Base-by-base conservation (phyloP, 2,329 filamentous ascomycete genomes). In the Alternaria viburni region DNA sequence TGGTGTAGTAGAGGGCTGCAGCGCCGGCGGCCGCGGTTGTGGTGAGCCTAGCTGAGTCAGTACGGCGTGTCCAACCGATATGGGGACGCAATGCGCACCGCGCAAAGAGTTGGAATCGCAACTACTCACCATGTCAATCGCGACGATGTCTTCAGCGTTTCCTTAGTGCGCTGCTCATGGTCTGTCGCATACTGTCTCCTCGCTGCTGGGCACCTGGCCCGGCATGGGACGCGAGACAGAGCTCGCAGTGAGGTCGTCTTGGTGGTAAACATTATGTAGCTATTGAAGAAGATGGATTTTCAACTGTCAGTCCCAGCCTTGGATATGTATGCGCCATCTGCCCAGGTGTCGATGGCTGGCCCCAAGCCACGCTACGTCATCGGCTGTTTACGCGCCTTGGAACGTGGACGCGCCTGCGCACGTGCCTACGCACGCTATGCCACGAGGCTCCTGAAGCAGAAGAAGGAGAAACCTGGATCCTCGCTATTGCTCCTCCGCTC, bases 121-220 rank as follows among this genome's bases (percentile, higher is more conserved):
- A 56, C 17, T 43, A 57, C 65, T 61, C 15, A 71, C 69, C 69
- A 71, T 1, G 67, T 71, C 54, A 71, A 61, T 59, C 62, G 55
- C 43, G 67, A 71, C 3, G 69, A 71, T 26, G 51, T 57, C 26
- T 69, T 67, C 21, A 71, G 50, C 26, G 62, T 69, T 32, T 66
- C 51, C 54, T 69, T 55, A 2, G 69, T 71, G 36, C 65, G 67
- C 62, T 71, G 52, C n/a, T 71, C 67, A 60, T 70, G 51, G 23
- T 69, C 54, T 13, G 69, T 71, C 54, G 65, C 67, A 66, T 69
- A 71, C 21, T 23, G 52, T 57, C 69, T 68, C 54, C 54, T 63
- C 45, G 63, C 52, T 60, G 67, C 23, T 58, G 47, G 55, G 54
- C 52, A 57, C 56, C 26, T 54, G 52, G 54, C 30, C 59, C 58